These are phyloP conservation scores for Tolypocladium sp. DNA, from an alignment of 2,329 filamentous ascomycete genomes.

Conservation along the genomic window DNA sequence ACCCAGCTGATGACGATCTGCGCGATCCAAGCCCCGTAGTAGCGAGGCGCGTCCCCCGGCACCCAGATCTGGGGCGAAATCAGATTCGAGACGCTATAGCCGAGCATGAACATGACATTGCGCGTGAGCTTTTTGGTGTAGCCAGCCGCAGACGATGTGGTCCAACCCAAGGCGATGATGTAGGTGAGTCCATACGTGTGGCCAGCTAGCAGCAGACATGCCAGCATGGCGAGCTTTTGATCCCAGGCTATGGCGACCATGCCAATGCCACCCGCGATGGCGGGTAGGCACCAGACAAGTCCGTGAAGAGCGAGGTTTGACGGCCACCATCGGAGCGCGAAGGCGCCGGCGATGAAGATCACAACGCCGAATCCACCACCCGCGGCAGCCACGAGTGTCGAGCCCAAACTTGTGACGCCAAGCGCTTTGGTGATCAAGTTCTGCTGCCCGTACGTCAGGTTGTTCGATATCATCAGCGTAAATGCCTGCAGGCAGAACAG, in stretches of 20 bases:
- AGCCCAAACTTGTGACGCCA: background rate
- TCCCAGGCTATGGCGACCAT: background rate
- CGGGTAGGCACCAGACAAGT: background rate
- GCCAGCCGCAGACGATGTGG: slow-evolving; percentile 22
- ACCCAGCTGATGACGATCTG: background rate
- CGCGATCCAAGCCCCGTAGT: slow-evolving; percentile 11
- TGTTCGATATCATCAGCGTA: background rate
- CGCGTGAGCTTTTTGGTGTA: slow-evolving; percentile 35
- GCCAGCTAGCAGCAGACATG: background rate
- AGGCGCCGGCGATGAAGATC: background rate
- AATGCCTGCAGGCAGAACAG: background rate
- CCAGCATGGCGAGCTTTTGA: background rate
- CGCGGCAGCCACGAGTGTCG: background rate
- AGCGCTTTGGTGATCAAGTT: background rate
- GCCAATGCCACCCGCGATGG: background rate
- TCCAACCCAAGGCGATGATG: background rate
- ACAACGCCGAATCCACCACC: background rate
- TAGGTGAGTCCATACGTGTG: background rate
- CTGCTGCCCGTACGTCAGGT: background rate
- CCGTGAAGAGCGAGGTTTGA: background rate
- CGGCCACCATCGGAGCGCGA: background rate
- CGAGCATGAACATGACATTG: slow-evolving; percentile 29
- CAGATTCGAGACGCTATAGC: slow-evolving; percentile 23
- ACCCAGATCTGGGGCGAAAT: slow-evolving; percentile 27
- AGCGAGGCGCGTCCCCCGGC: slow-evolving; percentile 14